Evolutionary conservation across 169 alveolate genomes (phyloP).

Genomic region (Plasmodium falciparum): DNA sequence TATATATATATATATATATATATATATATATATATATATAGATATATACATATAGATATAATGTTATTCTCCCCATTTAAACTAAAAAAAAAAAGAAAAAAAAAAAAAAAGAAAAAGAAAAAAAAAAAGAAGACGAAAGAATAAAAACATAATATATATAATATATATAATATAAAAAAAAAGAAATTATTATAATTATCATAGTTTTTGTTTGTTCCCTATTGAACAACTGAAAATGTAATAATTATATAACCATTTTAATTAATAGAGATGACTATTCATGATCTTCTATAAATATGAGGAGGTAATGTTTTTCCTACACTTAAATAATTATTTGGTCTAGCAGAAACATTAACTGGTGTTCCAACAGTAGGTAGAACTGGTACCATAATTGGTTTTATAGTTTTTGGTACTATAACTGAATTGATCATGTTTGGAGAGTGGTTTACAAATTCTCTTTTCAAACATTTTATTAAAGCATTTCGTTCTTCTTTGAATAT

Average conservation of each 20-base stretch:
- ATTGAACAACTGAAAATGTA: too few species aligned
- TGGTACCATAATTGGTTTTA: conserved; percentile 57
- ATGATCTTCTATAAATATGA: conserved; percentile 36
- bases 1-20: too few species aligned
- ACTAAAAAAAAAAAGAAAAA: too few species aligned
- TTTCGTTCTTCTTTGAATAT: conserved; percentile 82
- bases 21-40: too few species aligned
- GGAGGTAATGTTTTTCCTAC: conserved; percentile 29
- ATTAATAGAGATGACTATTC: background rate
- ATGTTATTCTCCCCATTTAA: too few species aligned
- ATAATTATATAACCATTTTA: background rate
- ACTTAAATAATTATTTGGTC: conserved; percentile 34
- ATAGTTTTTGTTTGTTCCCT: too few species aligned
- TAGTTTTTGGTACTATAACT: conserved; percentile 29
- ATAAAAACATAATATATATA: too few species aligned
- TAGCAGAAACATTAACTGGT: conserved; percentile 42
- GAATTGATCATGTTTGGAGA: conserved; percentile 31
- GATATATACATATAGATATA: too few species aligned
- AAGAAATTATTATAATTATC: too few species aligned
- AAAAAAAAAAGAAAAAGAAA: too few species aligned
- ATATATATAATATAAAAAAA: too few species aligned
- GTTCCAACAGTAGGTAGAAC: conserved; percentile 16
- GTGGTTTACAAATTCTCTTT: conserved; percentile 26
- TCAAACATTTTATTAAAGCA: conserved; percentile 31
- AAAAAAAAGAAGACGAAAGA: too few species aligned